Evolutionary conservation across 257 asterid genomes (phyloP), one percentile per base, ranked within the genome.

Genomic region (Ocimum tenuiflorum): DNA sequence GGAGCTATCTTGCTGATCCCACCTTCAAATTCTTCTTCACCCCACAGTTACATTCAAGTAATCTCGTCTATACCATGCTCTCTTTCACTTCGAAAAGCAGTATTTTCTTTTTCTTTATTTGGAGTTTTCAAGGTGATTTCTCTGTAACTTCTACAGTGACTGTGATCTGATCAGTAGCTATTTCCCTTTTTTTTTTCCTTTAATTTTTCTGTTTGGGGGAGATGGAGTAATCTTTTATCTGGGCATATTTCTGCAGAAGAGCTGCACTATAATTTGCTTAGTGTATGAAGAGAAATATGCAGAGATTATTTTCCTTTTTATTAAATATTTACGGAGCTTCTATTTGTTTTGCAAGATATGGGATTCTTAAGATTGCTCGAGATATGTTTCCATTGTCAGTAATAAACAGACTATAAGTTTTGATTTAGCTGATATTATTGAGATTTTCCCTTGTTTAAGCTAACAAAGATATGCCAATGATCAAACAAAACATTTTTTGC

Each of bases 41-140:
- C 8, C 54, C 58, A 24, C 68, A 43, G 3, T 53, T 22, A 48
- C 65, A 46, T 47, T 70, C 85, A 50, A 77, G 82, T 80, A 80
- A 77, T 18, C 51, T 48, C 38, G 7, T 60, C n/a, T 1, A 45
- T 58, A 42, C 41, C 14, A 2, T 41, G 10, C 38, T 67, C 6
- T 42, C 17, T 51, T 41, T 62, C 8, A 6, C 58, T 71, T 43
- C 3, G 31, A 27, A 27, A 1, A 27, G 31, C 13, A 6, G 4
- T 3, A 8, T 9, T 24, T 7, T 33, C 22, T 27, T 17, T 61
- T 18, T 42, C 0, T 46, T 3, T 47, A 1, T 43, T 22, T 45
- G 22, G 31, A 58, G 17, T 65, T 39, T 15, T 19, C 49, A 1
- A 8, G 1, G 45, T 20, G 3, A 45, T 64, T 23, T 23, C 31